Conservation (phyloP, 192 early-diverging fungal genomes). For the Gorgonomyces haynaldii region DNA sequence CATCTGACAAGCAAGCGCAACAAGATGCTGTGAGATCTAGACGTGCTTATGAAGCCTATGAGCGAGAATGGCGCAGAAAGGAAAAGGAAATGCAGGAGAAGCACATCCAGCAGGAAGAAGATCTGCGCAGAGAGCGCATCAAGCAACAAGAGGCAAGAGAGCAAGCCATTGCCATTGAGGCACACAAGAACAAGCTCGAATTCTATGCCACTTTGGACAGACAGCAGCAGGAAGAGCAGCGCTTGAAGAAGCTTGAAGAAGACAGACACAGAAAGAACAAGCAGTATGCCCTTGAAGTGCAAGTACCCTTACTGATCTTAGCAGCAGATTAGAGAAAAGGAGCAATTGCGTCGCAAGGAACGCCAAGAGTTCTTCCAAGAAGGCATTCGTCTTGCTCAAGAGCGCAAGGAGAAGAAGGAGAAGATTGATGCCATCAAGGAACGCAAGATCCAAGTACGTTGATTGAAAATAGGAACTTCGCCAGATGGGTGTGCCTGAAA, state of each 20-base stretch:
- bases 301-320: too few relatives aligned
- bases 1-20: conserved; percentile 45
- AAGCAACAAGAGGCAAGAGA: conserved; percentile 41
- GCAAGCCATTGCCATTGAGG: conserved; percentile 45
- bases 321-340: conserved; percentile 44
- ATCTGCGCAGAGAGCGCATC: conserved; percentile 27
- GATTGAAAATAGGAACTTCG: conserved; percentile 30
- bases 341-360: conserved; percentile 21
- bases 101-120: conserved; percentile 21
- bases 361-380: conserved; percentile 52
- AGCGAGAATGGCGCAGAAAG: conserved; percentile 44
- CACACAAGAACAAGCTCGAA: conserved; percentile 41
- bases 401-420: conserved; percentile 37
- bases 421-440: conserved; percentile 45
- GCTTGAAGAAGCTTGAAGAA: conserved; percentile 25
- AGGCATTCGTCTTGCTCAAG: conserved; percentile 31
- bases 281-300: conserved; percentile 38
- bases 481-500: conserved; percentile 38
- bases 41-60: conserved; percentile 44
- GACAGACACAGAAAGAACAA: conserved; percentile 27
- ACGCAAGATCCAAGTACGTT: conserved; percentile 37
- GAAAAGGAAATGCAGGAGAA: conserved; percentile 38
- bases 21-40: conserved; percentile 43
- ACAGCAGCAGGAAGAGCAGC: conserved; percentile 37
- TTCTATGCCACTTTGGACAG: conserved; percentile 35